Percentiles rank a stretch among this genome's conserved stretches.
phyloP scores from a whole-genome alignment of 2,329 filamentous ascomycete species.

The Cladosporium sp. region DNA sequence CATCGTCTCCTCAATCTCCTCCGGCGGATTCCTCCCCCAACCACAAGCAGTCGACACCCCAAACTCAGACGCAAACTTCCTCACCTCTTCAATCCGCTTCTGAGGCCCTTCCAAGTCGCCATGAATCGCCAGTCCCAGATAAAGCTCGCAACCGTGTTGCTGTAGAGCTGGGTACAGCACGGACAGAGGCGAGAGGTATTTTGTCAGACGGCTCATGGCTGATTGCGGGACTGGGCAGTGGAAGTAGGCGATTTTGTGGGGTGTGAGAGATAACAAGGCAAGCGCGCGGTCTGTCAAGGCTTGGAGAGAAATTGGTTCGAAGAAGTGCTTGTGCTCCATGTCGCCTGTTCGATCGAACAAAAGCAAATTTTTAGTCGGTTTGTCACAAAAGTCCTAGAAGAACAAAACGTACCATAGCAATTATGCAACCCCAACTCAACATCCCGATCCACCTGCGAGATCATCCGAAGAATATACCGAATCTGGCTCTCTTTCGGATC shows the following conservation, averaged over 20 bases:
- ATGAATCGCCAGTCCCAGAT: slow-evolving; percentile 39
- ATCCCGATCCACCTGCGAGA: slow-evolving; percentile 29
- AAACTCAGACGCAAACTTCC: slow-evolving; percentile 31
- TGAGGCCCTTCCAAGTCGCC: slow-evolving; percentile 36
- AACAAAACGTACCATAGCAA: slow-evolving; percentile 38
- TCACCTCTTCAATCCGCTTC: slow-evolving; percentile 35
- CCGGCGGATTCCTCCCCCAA: slow-evolving; percentile 31
- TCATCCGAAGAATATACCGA: slow-evolving; percentile 30
- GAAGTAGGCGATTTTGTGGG: slow-evolving; percentile 36
- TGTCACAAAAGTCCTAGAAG: too few species aligned
- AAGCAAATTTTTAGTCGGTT: too few species aligned
- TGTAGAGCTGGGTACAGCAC: slow-evolving; percentile 26
- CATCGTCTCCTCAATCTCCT: slow-evolving; percentile 27
- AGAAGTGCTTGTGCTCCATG: slow-evolving; percentile 39
- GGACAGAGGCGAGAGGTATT: slow-evolving; percentile 38
- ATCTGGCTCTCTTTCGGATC: slow-evolving; percentile 25
- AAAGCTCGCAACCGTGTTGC: slow-evolving; percentile 33
- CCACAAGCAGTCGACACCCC: slow-evolving; percentile 42
- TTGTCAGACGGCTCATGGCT: slow-evolving; percentile 30
- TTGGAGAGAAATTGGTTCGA: slow-evolving; percentile 37
- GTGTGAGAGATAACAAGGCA: slow-evolving; percentile 24
- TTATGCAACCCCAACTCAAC: slow-evolving; percentile 44
- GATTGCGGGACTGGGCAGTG: slow-evolving; percentile 43
- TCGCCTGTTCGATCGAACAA: slow-evolving; percentile 26
- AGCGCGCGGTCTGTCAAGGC: slow-evolving; percentile 35